Percentiles rank a stretch among this genome's conserved stretches.
Conservation (phyloP, 2,329 filamentous ascomycete genomes). For the Hirsutella rhossiliensis region DNA sequence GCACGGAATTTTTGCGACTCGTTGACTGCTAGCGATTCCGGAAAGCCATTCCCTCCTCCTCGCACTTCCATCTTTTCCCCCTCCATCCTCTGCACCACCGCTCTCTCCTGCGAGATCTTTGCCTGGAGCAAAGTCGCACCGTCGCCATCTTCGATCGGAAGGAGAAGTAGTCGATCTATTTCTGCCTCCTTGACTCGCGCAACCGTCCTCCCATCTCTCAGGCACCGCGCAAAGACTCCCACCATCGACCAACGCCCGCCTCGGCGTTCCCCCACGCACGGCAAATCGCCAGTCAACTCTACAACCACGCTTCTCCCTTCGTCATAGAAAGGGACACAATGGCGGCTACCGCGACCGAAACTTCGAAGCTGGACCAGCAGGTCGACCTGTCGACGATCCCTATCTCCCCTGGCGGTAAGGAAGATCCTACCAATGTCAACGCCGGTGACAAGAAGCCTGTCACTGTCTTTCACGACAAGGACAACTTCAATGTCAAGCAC, state of each 20-base stretch:
- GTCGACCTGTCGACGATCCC: conserved; percentile 59
- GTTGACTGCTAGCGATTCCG: not conserved
- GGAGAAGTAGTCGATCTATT: conserved; percentile 14
- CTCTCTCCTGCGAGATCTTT: conserved; percentile 13
- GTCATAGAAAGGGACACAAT: conserved; percentile 13
- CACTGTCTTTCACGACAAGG: conserved; percentile 95
- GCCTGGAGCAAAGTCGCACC: conserved; percentile 27
- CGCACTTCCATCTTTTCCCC: conserved; percentile 6
- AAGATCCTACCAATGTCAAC: conserved; percentile 35
- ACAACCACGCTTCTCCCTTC: not conserved
- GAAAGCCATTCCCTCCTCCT: conserved; percentile 8
- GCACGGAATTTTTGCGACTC: not conserved
- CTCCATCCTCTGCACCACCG: conserved; percentile 3
- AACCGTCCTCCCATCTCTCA: not conserved
- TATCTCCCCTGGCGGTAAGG: conserved; percentile 49
- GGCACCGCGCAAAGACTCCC: not conserved
- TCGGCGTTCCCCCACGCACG: not conserved
- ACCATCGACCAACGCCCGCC: not conserved
- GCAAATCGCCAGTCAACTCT: not conserved
- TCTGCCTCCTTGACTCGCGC: conserved; percentile 6
- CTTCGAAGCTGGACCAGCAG: conserved; percentile 34
- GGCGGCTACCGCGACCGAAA: conserved; percentile 21
- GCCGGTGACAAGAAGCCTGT: conserved; percentile 56
- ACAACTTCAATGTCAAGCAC: conserved; percentile 99
- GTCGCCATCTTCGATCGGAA: conserved; percentile 8